Base-by-base conservation (phyloP, 2,329 filamentous ascomycete species). In the Didymella exigua region DNA sequence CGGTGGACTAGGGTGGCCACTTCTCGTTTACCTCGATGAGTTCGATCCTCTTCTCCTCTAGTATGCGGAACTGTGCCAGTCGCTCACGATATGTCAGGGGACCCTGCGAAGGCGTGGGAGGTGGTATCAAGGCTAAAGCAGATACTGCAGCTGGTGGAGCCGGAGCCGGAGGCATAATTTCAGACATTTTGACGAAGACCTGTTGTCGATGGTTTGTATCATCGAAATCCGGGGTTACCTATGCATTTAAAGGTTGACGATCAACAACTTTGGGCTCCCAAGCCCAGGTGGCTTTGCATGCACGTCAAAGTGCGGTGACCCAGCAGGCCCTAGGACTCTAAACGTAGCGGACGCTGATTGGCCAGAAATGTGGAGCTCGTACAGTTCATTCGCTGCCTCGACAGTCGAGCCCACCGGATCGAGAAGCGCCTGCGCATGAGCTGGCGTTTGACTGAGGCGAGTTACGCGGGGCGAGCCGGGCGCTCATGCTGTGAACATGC, bases 301-400 rank as follows among this genome's bases (percentile, higher is more conserved):
- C 61, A 64, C 58, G 61, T 55, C 56, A 66, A 67, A 67, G 66
- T 50, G 61, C 65, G 67, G 70, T 71, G 69, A 66, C 68, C 62
- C 62, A 65, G 66, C 54, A 57, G 54, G 57, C 50, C 66, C 64
- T 69, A 64, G 58, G 67, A 62, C 63, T 62, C 57, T 68, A 65
- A 70, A 74, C 71, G 70, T 73, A 72, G 71, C 71, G 67, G 33
- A 23, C 45, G 47, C 57, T 72, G 62, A 74, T 74, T 73, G 71
- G 71, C 38, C 46, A 34, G 8, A 30, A 11, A 30, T 43, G 66
- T 69, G 68, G 70, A 66, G 67, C 56, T 45, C 16, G 49, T 47
- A 51, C 52, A 53, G 42, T 54, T 67, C 57, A 73, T 66, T 72
- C 59, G 70, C 50, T 67, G 69, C 65, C 63, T 65, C 53, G 60